Evolutionary conservation across 805 yeast genomes (phyloP), one percentile per base, ranked within the genome.

Genomic region (Crinitomyces ghanaensis): DNA sequence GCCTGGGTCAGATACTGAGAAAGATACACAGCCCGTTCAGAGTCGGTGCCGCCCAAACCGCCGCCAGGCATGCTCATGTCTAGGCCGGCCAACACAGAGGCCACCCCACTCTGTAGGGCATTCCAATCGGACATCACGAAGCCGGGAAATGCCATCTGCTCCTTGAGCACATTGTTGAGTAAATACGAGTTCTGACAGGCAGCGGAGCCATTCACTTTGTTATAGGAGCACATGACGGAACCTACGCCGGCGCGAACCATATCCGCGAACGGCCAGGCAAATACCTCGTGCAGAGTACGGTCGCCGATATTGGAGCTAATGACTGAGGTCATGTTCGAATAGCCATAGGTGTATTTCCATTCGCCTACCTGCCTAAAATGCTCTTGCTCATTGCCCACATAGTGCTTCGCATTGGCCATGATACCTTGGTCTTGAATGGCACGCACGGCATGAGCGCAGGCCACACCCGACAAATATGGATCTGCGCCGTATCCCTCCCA

Each of bases 41-140:
- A 32, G 8, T 27, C 23, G 17, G 12, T n/a, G 18, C 16, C 24
- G 18, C 33, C 25, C 4, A 42, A 21, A 36, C 70, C 72, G 41
- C 65, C 67, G 28, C 82, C 82, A 1, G 80, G 80, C 79, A 74
- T 72, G 8, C 69, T 59, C 77, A 75, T 71, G 51, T 75, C 81
- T 22, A 72, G 52, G 2, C 82, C 82, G 2, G 77, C 63, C 16
- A 70, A 51, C 1, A 70, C 74, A 1, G 75, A 63, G 32, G 63
- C 60, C 4, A 72, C 71, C 4, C 80, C 79, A 18, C 31, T 48
- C 42, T 68, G 74, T 38, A 68, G 74, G 4, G 76, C 79, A n/a
- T 70, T 72, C 77, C 79, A 72, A 46, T 74, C 80, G 18, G 75
- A 63, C 36, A 72, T 66, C n/a, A 74, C 74, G 50, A 71, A 74